Evolutionary conservation across 1,284 basidiomycete genomes (phyloP), one percentile per base, ranked within the genome.

Genomic region (Neonothopanus nambi): DNA sequence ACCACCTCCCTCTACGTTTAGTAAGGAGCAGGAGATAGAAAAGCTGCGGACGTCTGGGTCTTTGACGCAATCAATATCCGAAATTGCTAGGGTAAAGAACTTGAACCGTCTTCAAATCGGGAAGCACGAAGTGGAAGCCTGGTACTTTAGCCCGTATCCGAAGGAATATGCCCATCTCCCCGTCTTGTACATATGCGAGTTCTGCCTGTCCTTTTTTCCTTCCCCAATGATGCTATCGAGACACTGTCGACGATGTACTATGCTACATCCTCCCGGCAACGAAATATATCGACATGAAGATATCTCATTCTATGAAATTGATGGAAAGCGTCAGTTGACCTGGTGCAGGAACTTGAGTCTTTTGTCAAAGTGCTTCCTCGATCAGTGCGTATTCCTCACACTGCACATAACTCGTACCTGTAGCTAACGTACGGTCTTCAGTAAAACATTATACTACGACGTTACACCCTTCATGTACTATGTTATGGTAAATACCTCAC

Each of bases 401-500:
- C 39, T 51, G 52, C 20, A 36, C 64, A 56, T 54, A 57, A 46
- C 46, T 40, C 59, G 55, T 61, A 60, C 48, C 53, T 62, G 61
- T 44, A 54, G 52, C 41, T 52, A 52, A 59, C 69, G 72, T 44
- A 68, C 63, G 48, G n/a, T 42, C 54, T 60, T 50, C 55, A 92
- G 89, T 75, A 99, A 99, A 79, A 99, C 97, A 24, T 79, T 99
- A 61, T 99, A 99, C 76, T 99, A 98, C 76, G 97, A 99, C 73
- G 97, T 99, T 62, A 98, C 98, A 57, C 97, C 97, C 3, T 99
- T 99, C 78, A 82, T 99, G 79, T 99, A 95, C 80, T 99, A 99
- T 79, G 89, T 96, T 70, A 96, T 99, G 95, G 93, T 87, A 61
- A 61, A 81, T 66, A 57, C 56, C 49, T 55, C 40, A 42, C 53